Evolutionary conservation across 108 stramenopile genomes (phyloP), one percentile per base, ranked within the genome.

Genomic region (Nannochloropsis oceanica): DNA sequence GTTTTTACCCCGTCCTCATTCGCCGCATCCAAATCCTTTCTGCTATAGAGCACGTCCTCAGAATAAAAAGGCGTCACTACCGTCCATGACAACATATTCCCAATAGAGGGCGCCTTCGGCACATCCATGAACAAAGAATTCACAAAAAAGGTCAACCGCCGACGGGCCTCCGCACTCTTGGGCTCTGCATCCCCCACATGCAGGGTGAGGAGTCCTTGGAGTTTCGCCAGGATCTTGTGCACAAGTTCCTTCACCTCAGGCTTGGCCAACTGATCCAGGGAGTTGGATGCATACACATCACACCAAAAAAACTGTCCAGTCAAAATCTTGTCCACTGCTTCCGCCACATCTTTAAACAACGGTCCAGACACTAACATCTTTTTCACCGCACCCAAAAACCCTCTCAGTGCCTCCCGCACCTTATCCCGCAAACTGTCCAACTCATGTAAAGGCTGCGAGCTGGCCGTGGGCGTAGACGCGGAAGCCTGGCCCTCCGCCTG

Each of bases 101-200:
- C 93, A 82, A 96, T 94, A 22, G 95, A 95, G 11, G 97, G 96
- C 18, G 96, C 95, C 90, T 94, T 92, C 8, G 98, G 98, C 92
- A 99, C 94, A 85, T 99, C 97, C 98, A 99, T 99, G 93, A 97
- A 97, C 12, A 99, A 91, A 25, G 96, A 95, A 88, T 99, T 99
- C 81, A 97, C 94, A 87, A 99, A 99, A 92, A 96, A 97, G 8
- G 96, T 96, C 79, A 99, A 88, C 84, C 98, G 94, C 79, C 97
- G 93, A 27, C 94, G 91, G 7, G 93, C 98, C 89, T 99, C 98
- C 85, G 94, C 94, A 22, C 94, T 95, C 89, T 95, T 95, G 79
- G 97, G 97, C 89, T 97, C 98, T 12, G 94, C 96, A 89, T 97
- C 96, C 85, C 95, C 94, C 8, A 94, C 94, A 86, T 94, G 94